These are phyloP conservation scores for Calonectria pauciramosa DNA, from an alignment of 2,329 filamentous ascomycete genomes.

Conservation along the genomic window DNA sequence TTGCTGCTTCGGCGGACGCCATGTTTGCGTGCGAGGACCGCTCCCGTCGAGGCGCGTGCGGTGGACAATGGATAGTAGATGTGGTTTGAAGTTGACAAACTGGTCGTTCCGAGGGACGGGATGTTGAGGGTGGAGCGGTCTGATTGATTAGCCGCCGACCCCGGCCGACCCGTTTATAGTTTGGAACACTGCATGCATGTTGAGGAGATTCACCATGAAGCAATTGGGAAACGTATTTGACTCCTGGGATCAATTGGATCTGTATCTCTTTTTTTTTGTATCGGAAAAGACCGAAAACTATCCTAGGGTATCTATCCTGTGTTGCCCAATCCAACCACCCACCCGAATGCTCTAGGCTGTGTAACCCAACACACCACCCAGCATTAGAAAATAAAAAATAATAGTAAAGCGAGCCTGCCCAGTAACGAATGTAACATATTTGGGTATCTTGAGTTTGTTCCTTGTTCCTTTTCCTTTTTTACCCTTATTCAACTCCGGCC, in stretches of 20 bases:
- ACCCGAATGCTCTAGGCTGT: neutral
- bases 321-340: neutral
- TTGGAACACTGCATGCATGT: neutral
- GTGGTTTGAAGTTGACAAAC: neutral
- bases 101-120: conserved; percentile 12
- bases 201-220: neutral
- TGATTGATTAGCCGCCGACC: conserved; percentile 14
- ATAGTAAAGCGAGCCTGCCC: neutral
- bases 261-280: neutral
- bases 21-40: conserved; percentile 27
- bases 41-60: neutral
- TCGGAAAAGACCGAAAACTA: neutral
- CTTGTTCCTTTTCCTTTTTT: neutral
- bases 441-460: neutral
- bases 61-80: neutral
- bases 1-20: conserved; percentile 46
- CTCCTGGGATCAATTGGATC: neutral
- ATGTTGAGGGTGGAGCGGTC: conserved; percentile 41
- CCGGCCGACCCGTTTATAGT: conserved; percentile 16
- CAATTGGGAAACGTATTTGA: neutral
- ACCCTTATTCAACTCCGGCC: neutral
- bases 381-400: conserved; percentile 15
- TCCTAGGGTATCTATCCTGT: conserved; percentile 23
- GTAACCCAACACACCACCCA: neutral
- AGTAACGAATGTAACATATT: conserved; percentile 6